phyloP scores from a whole-genome alignment of 345 rosid genomes.

The Geranium brycei region DNA sequence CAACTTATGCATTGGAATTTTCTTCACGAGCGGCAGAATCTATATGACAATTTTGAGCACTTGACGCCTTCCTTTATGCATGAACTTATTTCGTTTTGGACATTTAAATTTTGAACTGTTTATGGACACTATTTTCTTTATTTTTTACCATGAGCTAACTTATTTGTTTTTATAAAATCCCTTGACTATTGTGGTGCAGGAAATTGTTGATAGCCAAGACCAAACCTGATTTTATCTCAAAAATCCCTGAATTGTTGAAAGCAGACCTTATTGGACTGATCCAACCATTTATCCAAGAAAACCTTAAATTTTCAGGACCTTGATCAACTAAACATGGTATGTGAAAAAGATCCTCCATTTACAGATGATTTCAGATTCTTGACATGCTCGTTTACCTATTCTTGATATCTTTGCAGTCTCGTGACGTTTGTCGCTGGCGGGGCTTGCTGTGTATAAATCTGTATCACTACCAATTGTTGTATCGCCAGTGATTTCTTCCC shows the following conservation, averaged over 20 bases:
- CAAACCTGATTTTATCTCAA: conserved; percentile 33
- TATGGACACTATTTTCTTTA: not conserved
- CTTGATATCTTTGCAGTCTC: conserved; percentile 8
- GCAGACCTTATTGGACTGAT: conserved; percentile 49
- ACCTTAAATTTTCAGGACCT: not conserved
- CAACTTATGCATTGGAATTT: not conserved
- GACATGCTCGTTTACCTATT: not conserved
- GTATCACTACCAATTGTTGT: conserved; percentile 5
- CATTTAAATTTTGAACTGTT: not conserved
- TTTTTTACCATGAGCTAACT: not conserved
- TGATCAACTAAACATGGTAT: conserved; percentile 2
- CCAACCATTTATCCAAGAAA: conserved; percentile 34
- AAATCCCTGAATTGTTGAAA: conserved; percentile 65
- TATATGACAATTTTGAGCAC: not conserved
- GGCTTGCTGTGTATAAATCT: conserved; percentile 13
- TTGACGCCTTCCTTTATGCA: not conserved
- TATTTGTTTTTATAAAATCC: conserved; percentile 2
- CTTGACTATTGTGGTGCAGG: conserved; percentile 30
- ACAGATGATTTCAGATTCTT: not conserved
- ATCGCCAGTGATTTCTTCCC: not conserved
- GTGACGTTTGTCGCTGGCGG: conserved; percentile 4
- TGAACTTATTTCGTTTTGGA: not conserved
- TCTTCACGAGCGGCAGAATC: not conserved
- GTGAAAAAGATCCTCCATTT: conserved; percentile 3
- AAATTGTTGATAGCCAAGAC: conserved; percentile 56